Conservation (phyloP, 371 early-diverging fungal species). For the Mortierella sp. region DNA sequence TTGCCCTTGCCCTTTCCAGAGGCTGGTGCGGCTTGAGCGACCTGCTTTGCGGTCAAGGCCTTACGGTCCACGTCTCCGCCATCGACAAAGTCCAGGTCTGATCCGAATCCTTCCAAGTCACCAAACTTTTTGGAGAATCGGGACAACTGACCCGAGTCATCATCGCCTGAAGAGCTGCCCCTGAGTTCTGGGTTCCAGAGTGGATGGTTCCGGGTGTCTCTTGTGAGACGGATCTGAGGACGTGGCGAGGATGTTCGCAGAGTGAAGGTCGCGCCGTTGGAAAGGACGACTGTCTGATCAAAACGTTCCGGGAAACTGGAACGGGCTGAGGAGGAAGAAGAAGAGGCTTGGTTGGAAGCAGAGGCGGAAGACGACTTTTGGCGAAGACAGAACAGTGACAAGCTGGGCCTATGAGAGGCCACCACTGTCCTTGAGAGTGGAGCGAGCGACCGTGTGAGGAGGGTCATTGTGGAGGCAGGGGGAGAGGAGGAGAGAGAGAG, state of each 20-base stretch:
- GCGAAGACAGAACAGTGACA: constrained; percentile 8
- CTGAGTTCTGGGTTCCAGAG: constrained; percentile 87
- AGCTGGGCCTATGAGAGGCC: background rate
- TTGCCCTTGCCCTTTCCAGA: constrained; percentile 43
- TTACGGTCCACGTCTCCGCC: constrained; percentile 52
- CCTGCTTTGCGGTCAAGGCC: constrained; percentile 45
- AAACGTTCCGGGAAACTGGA: constrained; percentile 73
- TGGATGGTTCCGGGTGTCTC: constrained; percentile 92
- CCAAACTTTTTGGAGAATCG: constrained; percentile 83
- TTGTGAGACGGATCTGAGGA: constrained; percentile 82
- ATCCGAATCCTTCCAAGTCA: constrained; percentile 63
- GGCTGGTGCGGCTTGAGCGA: constrained; percentile 37
- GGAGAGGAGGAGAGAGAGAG: too few species aligned
- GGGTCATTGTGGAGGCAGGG: constrained; percentile 16
- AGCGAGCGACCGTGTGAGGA: constrained; percentile 29
- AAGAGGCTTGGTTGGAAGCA: background rate
- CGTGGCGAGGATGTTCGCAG: constrained; percentile 90
- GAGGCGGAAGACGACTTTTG: constrained; percentile 30
- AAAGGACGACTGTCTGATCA: constrained; percentile 85
- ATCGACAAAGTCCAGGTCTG: constrained; percentile 41
- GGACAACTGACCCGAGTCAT: constrained; percentile 78
- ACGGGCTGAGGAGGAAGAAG: background rate
- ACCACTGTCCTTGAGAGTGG: constrained; percentile 18
- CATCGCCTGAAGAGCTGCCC: constrained; percentile 63
- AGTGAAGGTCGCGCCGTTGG: constrained; percentile 89